phyloP scores from a whole-genome alignment of 768 basidiomycete species.

The Serpula lacrymans region DNA sequence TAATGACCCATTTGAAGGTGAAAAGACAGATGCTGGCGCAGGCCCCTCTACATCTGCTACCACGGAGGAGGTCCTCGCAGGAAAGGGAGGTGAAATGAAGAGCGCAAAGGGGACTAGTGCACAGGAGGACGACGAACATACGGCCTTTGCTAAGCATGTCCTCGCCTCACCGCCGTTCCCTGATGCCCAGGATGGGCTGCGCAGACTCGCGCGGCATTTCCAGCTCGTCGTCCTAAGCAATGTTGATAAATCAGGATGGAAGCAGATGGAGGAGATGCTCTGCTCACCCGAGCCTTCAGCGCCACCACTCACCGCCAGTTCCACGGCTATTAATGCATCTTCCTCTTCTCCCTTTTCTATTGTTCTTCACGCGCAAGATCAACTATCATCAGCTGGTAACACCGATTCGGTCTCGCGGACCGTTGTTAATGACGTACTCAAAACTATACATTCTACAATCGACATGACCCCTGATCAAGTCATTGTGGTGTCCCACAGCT shows the following conservation, averaged over 20 bases:
- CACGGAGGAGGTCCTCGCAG: neutral
- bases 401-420: too few relatives aligned
- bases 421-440: too few relatives aligned
- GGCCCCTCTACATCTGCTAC: conserved; percentile 9
- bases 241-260: conserved; percentile 64
- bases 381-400: conserved; percentile 23
- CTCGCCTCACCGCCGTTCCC: conserved; percentile 63
- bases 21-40: conserved; percentile 10
- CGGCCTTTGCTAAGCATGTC: conserved; percentile 59
- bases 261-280: conserved; percentile 54
- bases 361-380: conserved; percentile 60
- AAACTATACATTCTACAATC: conserved; percentile 22
- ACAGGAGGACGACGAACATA: conserved; percentile 28
- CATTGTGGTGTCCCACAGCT: conserved; percentile 70
- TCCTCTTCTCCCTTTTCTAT: conserved; percentile 55
- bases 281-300: conserved; percentile 27
- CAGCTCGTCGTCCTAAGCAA: conserved; percentile 75
- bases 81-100: too few relatives aligned
- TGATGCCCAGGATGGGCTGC: conserved; percentile 61
- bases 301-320: conserved; percentile 4
- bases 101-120: neutral
- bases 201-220: conserved; percentile 55
- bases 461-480: conserved; percentile 35
- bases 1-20: conserved; percentile 31
- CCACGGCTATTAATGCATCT: conserved; percentile 23